phyloP scores from a whole-genome alignment of 2,329 filamentous ascomycete genomes.

The Leptographium radiaticola region DNA sequence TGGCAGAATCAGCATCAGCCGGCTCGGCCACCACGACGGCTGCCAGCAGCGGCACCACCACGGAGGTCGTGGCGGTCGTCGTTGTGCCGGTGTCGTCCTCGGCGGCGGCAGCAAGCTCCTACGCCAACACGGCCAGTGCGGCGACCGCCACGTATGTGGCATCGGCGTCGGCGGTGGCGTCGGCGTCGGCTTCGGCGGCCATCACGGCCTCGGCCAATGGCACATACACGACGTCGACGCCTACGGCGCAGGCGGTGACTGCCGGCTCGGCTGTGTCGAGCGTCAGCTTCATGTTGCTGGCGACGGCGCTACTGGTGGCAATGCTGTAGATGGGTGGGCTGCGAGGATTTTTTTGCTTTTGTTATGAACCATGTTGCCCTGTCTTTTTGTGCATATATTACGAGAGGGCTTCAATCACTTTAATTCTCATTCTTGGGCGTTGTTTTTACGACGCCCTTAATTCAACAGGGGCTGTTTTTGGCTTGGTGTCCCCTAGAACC shows the following conservation, averaged over 20 bases:
- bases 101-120: background rate
- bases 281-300: slow-evolving; percentile 3
- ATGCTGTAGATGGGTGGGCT: background rate
- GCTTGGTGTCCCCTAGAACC: too few relatives aligned
- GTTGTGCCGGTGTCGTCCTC: background rate
- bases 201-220: too few relatives aligned
- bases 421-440: too few relatives aligned
- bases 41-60: background rate
- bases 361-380: too few relatives aligned
- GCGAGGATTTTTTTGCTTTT: too few relatives aligned
- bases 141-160: background rate
- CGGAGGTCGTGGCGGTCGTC: background rate
- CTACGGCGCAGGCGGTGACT: background rate
- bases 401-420: too few relatives aligned
- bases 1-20: background rate
- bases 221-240: too few relatives aligned
- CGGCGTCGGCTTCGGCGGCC: background rate
- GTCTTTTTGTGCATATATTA: too few relatives aligned
- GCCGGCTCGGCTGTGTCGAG: slow-evolving; percentile 1
- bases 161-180: background rate
- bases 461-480: too few relatives aligned
- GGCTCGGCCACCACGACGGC: background rate
- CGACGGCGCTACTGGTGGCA: background rate
- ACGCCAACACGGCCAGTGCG: too few relatives aligned
- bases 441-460: too few relatives aligned